Evolutionary conservation across 495 filamentous ascomycete genomes (phyloP).

Genomic region (Hypoxylon lienhwacheense): DNA sequence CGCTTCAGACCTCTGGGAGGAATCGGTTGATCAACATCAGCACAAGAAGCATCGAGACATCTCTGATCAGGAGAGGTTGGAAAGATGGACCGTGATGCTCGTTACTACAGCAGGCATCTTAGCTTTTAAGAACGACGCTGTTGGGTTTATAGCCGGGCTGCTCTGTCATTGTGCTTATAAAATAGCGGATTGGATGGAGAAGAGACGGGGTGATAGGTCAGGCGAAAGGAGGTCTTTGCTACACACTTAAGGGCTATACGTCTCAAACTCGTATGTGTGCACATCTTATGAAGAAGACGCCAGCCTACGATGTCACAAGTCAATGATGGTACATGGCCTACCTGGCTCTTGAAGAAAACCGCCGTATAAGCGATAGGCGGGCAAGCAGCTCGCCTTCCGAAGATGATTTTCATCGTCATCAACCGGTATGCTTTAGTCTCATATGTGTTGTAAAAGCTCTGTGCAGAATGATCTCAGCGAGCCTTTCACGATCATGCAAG

Average conservation of each 20-base stretch:
- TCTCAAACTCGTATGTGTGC: too few relatives aligned
- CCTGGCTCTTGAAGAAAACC: too few relatives aligned
- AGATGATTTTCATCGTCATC: too few relatives aligned
- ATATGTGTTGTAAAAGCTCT: too few relatives aligned
- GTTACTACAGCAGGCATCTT: slow-evolving; percentile 77
- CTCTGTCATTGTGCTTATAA: slow-evolving; percentile 63
- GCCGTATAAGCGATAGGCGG: too few relatives aligned
- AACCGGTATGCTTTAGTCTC: too few relatives aligned
- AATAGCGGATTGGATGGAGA: slow-evolving; percentile 44
- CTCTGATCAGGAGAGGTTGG: slow-evolving; percentile 63
- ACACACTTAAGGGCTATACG: slow-evolving; percentile 12
- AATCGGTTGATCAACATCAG: slow-evolving; percentile 24
- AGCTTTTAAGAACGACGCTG: slow-evolving; percentile 85
- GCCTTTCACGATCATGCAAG: too few relatives aligned
- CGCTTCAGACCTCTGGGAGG: slow-evolving; percentile 60
- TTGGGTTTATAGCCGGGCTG: slow-evolving; percentile 83
- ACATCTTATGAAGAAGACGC: too few relatives aligned
- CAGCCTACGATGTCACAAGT: too few relatives aligned
- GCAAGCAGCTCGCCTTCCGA: too few relatives aligned
- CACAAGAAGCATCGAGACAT: slow-evolving; percentile 31
- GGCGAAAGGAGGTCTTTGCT: slow-evolving; percentile 38
- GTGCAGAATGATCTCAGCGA: too few relatives aligned
- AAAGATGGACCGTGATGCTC: slow-evolving; percentile 84
- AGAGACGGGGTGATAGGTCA: slow-evolving; percentile 27
- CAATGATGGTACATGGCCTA: too few relatives aligned